Percentiles rank a stretch among this genome's conserved stretches.
Conservation (phyloP, 192 early-diverging fungal genomes). For the Coemansia sp. region DNA sequence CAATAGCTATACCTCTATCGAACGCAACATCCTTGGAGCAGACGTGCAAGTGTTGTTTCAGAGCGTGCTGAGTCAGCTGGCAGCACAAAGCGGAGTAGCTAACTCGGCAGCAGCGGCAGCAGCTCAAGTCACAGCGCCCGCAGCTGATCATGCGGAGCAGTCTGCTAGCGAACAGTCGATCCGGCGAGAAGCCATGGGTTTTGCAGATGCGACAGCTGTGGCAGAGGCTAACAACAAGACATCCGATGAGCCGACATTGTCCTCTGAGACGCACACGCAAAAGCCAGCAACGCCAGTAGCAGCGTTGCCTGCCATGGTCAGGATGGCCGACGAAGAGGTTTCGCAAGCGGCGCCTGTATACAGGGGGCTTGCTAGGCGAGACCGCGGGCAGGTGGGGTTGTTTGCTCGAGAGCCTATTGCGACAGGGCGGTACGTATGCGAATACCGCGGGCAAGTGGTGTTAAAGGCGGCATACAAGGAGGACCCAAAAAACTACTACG, state of each 20-base stretch:
- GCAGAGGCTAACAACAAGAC: not conserved
- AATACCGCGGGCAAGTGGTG: slow-evolving; percentile 73
- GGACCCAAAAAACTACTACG: slow-evolving; percentile 66
- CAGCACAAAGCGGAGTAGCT: slow-evolving; percentile 35
- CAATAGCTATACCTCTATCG: slow-evolving; percentile 27
- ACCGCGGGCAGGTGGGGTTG: slow-evolving; percentile 28
- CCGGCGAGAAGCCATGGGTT: not conserved
- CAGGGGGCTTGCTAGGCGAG: slow-evolving; percentile 20
- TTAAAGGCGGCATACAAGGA: slow-evolving; percentile 66
- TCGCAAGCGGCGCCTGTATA: slow-evolving; percentile 5
- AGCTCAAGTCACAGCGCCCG: not conserved
- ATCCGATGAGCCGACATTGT: not conserved
- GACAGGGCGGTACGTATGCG: slow-evolving; percentile 59
- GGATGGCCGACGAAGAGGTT: slow-evolving; percentile 13
- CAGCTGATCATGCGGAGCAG: not conserved
- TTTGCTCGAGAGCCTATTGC: slow-evolving; percentile 30
- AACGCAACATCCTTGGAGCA: slow-evolving; percentile 40
- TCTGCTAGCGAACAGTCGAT: not conserved
- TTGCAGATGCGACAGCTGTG: not conserved
- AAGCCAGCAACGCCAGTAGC: not conserved
- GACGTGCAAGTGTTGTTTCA: slow-evolving; percentile 52
- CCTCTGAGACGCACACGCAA: not conserved
- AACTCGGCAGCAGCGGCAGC: slow-evolving; percentile 16
- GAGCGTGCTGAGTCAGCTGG: slow-evolving; percentile 49
- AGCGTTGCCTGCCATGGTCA: slow-evolving; percentile 15